Conservation (phyloP, 495 filamentous ascomycete genomes). For the Tuber indicum region DNA sequence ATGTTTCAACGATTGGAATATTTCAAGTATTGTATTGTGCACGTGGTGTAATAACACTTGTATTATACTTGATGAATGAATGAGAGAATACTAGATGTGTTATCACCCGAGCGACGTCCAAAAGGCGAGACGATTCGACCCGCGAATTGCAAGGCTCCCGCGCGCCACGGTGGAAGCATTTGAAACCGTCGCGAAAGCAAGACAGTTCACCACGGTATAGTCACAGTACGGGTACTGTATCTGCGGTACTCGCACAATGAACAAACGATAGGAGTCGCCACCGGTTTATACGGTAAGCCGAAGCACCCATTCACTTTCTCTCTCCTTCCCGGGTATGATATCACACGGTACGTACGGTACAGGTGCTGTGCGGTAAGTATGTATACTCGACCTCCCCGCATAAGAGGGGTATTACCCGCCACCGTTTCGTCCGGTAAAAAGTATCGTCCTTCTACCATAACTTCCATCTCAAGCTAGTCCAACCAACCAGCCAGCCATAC, state of each 20-base stretch:
- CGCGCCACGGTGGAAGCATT: background rate
- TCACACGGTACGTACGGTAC: no score
- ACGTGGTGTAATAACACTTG: background rate
- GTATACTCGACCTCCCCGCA: background rate
- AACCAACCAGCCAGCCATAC: no score
- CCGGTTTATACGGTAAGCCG: no score
- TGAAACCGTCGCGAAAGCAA: background rate
- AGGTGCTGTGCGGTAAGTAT: no score
- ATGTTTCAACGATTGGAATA: background rate
- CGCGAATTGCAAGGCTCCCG: background rate
- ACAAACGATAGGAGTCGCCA: no score
- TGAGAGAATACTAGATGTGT: background rate
- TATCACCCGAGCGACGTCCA: background rate
- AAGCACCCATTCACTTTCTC: no score
- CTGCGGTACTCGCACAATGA: no score
- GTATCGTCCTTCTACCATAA: no score
- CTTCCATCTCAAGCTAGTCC: no score
- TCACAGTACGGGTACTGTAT: background rate
- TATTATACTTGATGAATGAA: background rate
- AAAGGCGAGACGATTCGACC: background rate
- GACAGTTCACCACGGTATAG: background rate
- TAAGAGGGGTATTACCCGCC: background rate
- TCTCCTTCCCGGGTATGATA: no score
- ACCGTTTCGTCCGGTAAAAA: no score
- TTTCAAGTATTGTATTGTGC: no score